Conservation (phyloP, 805 yeast species). For the Kurtzmaniella cleridarum region DNA sequence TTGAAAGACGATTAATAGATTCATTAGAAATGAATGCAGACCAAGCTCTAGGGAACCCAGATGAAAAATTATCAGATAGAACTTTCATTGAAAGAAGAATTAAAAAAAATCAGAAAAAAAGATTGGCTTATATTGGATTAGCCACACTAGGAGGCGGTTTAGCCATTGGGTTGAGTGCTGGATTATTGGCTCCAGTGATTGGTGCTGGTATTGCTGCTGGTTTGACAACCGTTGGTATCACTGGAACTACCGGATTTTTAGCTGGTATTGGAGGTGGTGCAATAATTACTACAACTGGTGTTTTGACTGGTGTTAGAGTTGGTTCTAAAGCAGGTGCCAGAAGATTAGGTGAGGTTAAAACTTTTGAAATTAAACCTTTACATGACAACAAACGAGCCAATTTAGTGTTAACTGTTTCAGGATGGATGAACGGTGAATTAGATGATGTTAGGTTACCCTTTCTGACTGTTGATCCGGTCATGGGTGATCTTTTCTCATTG, state of each 20-base stretch:
- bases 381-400: slow-evolving; percentile 88
- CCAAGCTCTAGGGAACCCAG: slow-evolving; percentile 52
- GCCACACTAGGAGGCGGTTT: slow-evolving; percentile 96
- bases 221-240: slow-evolving; percentile 85
- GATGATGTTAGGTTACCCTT: slow-evolving; percentile 97
- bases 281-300: slow-evolving; percentile 86
- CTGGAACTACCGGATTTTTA: slow-evolving; percentile 87
- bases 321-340: slow-evolving; percentile 81
- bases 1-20: slow-evolving; percentile 86
- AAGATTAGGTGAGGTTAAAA: slow-evolving; percentile 86
- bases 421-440: slow-evolving; percentile 94
- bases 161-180: slow-evolving; percentile 92
- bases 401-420: slow-evolving; percentile 82
- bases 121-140: slow-evolving; percentile 81
- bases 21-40: slow-evolving; percentile 71
- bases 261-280: slow-evolving; percentile 98
- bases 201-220: slow-evolving; percentile 99
- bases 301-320: slow-evolving; percentile 83
- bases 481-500: slow-evolving; percentile 92
- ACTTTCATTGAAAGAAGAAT: slow-evolving; percentile 67
- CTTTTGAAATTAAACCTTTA: slow-evolving; percentile 89
- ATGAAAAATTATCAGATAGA: slow-evolving; percentile 74
- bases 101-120: slow-evolving; percentile 57
- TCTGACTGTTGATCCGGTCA: slow-evolving; percentile 93
- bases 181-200: slow-evolving; percentile 92